Conservation (phyloP, 352 stramenopile species). For the Globisporangium cystogenes region DNA sequence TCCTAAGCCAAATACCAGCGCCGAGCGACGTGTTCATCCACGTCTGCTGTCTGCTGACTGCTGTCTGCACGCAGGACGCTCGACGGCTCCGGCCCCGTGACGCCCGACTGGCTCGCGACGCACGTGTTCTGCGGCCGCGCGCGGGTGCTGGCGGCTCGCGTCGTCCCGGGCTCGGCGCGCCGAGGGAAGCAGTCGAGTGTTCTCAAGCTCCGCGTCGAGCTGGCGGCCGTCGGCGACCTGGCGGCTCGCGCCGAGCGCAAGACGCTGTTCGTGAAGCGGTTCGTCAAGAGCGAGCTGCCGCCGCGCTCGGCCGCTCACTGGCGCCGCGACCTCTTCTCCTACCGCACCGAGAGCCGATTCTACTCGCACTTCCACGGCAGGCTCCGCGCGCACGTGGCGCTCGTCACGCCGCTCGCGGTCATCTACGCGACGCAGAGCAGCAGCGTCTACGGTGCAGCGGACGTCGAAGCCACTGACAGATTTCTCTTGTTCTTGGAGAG, state of each 20-base stretch:
- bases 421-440: constrained; percentile 22
- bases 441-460: not conserved
- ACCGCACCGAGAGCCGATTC: constrained; percentile 50
- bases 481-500: constrained; percentile 58
- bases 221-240: constrained; percentile 2
- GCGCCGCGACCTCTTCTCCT: constrained; percentile 53
- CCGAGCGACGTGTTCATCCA: not conserved
- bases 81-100: constrained; percentile 30
- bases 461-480: constrained; percentile 20
- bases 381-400: constrained; percentile 24
- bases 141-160: constrained; percentile 8
- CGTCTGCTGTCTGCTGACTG: not conserved
- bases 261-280: constrained; percentile 63
- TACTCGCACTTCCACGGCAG: constrained; percentile 39
- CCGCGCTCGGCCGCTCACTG: constrained; percentile 34
- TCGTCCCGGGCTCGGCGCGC: constrained; percentile 30
- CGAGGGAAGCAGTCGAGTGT: constrained; percentile 55
- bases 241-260: not conserved
- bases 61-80: constrained; percentile 27
- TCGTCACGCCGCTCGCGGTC: constrained; percentile 47
- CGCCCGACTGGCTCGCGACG: constrained; percentile 36
- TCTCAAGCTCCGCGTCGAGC: constrained; percentile 27
- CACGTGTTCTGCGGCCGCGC: constrained; percentile 16
- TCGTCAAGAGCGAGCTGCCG: constrained; percentile 45
- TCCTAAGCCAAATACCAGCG: constrained; percentile 15